Percentiles rank a stretch among this genome's conserved stretches.
These are phyloP conservation scores for Quercus dentata DNA, from an alignment of 306 rosid species.

Conservation along the genomic window DNA sequence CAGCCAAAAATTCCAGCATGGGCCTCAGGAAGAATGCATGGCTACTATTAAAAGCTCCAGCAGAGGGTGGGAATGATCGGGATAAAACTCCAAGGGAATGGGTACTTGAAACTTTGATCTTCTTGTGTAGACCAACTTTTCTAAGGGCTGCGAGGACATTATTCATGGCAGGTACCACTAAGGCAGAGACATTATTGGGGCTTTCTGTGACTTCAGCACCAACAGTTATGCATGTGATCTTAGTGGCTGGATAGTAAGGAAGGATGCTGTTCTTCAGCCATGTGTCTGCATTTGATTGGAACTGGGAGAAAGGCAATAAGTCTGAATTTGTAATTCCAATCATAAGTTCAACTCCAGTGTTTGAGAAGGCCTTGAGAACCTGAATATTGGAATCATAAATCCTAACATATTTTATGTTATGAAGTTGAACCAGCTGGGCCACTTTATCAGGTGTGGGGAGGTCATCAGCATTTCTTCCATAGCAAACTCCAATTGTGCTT, in stretches of 20 bases:
- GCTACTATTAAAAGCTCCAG: constrained; percentile 90
- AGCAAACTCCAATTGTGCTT: constrained; percentile 85
- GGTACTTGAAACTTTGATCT: constrained; percentile 86
- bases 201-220: constrained; percentile 94
- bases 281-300: constrained; percentile 83
- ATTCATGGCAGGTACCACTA: constrained; percentile 87
- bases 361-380: constrained; percentile 91
- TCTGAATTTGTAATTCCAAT: constrained; percentile 82
- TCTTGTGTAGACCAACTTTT: constrained; percentile 75
- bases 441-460: constrained; percentile 96
- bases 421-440: constrained; percentile 80
- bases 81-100: constrained; percentile 95
- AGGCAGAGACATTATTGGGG: constrained; percentile 57
- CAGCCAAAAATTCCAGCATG: constrained; percentile 89
- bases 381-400: constrained; percentile 84
- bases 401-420: constrained; percentile 73
- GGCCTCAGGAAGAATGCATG: constrained; percentile 89
- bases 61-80: constrained; percentile 95
- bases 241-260: constrained; percentile 85
- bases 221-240: constrained; percentile 85
- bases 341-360: constrained; percentile 89
- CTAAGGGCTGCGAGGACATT: constrained; percentile 78
- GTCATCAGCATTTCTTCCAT: constrained; percentile 96
- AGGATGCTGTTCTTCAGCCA: constrained; percentile 90
- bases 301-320: constrained; percentile 81